Base-by-base conservation (phyloP, 2,329 filamentous ascomycete genomes). In the Aspergillus uvarum region DNA sequence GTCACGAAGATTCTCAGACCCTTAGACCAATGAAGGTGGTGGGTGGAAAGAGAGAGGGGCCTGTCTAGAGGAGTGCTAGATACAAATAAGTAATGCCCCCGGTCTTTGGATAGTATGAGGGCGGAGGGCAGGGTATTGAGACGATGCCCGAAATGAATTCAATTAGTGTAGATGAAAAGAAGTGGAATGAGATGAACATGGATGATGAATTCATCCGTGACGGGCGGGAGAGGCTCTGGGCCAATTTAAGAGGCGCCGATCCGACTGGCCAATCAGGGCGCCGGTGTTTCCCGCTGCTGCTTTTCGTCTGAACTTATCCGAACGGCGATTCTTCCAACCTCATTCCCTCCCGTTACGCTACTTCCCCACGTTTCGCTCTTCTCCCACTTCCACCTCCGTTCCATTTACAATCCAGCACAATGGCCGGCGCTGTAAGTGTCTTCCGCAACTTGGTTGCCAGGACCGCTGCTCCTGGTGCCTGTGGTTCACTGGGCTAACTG, bases 381-480 rank as follows among this genome's bases (percentile, higher is more conserved):
- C 51, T 63, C 60, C 59, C 66, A 62, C 66, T 64, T 60, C 61
- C 64, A 63, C 65, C 61, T 60, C 60, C 61, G 54, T 57, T 64
- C 65, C 59, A 32, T 54, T 47, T 26, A 62, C 58, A 60, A 49
- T 63, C 51, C 54, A 60, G 73, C 80, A 83, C 76, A 79, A 90
- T 89, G 87, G 74, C 83, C 70, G 80, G 80, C 60, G 67, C 64
- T 67, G 84, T 89, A 81, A 78, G 82, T 48, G 35, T 53, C 47
- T 55, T 19, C 48, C 29, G n/a, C 57, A 29, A 54, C 58, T 70
- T 74, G 76, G 4, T 19, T 16, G 12, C 38, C 32, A 16, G 32
- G 32, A 16, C 38, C 16, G 14, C 38, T 44, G 14, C 38, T 44
- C 14, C 14, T 44, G 38, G 38, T 44, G 72, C 75, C 74, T 68